phyloP scores from a whole-genome alignment of 2,329 filamentous ascomycete species.

The Hypoxylon sp. region DNA sequence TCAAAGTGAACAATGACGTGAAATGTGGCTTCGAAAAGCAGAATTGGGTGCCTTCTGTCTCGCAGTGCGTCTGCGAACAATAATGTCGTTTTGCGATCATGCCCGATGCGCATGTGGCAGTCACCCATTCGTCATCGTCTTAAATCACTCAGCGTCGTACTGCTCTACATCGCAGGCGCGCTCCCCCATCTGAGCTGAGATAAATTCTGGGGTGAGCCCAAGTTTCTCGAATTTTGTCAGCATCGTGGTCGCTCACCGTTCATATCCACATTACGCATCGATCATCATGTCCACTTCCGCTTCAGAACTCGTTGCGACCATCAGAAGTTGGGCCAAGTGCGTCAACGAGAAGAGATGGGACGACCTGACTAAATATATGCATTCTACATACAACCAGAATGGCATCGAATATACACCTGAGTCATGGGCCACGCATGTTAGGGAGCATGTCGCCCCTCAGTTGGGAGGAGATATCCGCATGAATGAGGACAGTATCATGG shows the following conservation, averaged over 20 bases:
- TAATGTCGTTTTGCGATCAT: slow-evolving; percentile 27
- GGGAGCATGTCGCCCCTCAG: slow-evolving; percentile 30
- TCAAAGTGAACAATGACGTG: slow-evolving; percentile 22
- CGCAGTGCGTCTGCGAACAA: slow-evolving; percentile 18
- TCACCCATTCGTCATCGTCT: slow-evolving; percentile 23
- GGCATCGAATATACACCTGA: slow-evolving; percentile 38
- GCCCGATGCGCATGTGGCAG: slow-evolving; percentile 30
- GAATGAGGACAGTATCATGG: slow-evolving; percentile 37
- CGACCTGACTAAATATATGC: slow-evolving; percentile 34
- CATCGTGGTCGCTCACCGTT: slow-evolving; percentile 3
- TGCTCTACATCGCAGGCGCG: slow-evolving; percentile 3
- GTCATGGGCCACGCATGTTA: slow-evolving; percentile 30
- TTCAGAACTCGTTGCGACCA: slow-evolving; percentile 32
- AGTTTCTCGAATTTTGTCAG: slow-evolving; percentile 5
- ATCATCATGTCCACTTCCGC: slow-evolving; percentile 34
- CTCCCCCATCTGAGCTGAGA: slow-evolving; percentile 14
- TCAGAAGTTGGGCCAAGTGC: slow-evolving; percentile 33
- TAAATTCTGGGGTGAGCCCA: background rate
- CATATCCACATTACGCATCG: background rate
- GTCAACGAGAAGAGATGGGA: slow-evolving; percentile 44
- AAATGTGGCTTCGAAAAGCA: slow-evolving; percentile 11
- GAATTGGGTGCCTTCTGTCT: slow-evolving; percentile 9
- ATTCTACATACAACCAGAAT: slow-evolving; percentile 39
- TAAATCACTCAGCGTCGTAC: slow-evolving; percentile 19
- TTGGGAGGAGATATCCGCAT: slow-evolving; percentile 33